Conservation (phyloP, 257 asterid species). For the Ligustrum vulgare region DNA sequence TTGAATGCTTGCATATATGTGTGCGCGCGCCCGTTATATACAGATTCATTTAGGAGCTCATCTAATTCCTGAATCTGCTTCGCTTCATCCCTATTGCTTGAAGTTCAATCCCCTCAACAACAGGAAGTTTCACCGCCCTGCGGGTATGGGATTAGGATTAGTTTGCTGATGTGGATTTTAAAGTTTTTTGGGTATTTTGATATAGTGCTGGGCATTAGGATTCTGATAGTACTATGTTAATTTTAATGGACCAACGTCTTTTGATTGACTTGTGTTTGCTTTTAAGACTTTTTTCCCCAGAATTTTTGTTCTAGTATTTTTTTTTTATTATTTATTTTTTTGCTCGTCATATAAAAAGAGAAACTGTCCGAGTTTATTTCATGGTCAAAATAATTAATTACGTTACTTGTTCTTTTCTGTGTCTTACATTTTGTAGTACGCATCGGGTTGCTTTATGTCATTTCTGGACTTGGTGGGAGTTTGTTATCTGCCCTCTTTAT, state of each 20-base stretch:
- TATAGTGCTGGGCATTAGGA: too few relatives aligned
- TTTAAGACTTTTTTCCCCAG: too few relatives aligned
- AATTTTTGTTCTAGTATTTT: neutral
- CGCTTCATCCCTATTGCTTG: too few relatives aligned
- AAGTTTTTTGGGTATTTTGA: too few relatives aligned
- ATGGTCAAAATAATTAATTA: neutral
- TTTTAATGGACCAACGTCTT: neutral
- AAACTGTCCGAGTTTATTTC: neutral
- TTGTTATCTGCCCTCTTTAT: conserved; percentile 78
- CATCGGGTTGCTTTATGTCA: conserved; percentile 71
- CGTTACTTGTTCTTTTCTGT: neutral
- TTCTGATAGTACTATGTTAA: neutral
- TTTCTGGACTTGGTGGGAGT: conserved; percentile 91
- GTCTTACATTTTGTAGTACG: conserved; percentile 46
- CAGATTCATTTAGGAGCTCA: too few relatives aligned
- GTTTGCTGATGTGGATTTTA: too few relatives aligned
- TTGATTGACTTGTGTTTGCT: neutral
- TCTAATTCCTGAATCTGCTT: too few relatives aligned
- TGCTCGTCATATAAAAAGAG: neutral
- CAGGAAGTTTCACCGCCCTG: too few relatives aligned
- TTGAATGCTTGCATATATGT: too few relatives aligned
- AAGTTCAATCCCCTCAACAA: too few relatives aligned
- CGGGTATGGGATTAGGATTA: too few relatives aligned
- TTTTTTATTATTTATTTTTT: neutral
- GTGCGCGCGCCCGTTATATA: too few relatives aligned